A percentile compares a stretch with the other conserved stretches of the same genome.
phyloP scores from a whole-genome alignment of 495 filamentous ascomycete species.

The Polyplosphaeria fusca region DNA sequence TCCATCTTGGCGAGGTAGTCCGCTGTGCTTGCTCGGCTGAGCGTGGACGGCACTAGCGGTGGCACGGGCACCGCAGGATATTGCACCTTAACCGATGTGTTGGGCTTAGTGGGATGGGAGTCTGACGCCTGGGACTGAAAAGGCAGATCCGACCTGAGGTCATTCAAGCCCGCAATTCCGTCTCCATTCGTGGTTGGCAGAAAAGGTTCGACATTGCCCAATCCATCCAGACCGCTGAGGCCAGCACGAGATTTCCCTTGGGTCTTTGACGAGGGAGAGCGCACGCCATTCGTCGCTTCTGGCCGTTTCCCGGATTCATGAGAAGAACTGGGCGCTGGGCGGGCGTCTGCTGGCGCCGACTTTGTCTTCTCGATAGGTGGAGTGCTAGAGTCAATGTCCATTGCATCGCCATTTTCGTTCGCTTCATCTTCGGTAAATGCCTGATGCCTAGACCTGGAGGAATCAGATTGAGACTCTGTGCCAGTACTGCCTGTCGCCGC shows the following conservation, averaged over 20 bases:
- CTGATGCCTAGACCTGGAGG: slow-evolving; percentile 12
- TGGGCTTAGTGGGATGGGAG: slow-evolving; percentile 44
- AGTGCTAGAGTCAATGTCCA: slow-evolving; percentile 42
- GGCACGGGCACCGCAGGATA: slow-evolving; percentile 64
- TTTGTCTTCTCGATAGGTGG: slow-evolving; percentile 10
- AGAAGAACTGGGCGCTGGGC: background rate
- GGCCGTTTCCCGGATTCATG: no score
- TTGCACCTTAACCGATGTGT: slow-evolving; percentile 44
- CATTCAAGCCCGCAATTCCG: slow-evolving; percentile 59
- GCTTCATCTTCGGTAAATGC: slow-evolving; percentile 17
- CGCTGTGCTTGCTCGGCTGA: slow-evolving; percentile 45
- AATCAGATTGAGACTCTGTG: slow-evolving; percentile 19
- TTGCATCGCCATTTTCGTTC: slow-evolving; percentile 36
- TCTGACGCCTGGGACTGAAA: slow-evolving; percentile 64
- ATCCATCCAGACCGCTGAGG: slow-evolving; percentile 6
- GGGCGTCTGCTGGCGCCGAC: background rate
- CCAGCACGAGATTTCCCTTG: background rate
- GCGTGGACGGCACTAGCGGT: slow-evolving; percentile 44
- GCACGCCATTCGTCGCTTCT: background rate
- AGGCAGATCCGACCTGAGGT: slow-evolving; percentile 65
- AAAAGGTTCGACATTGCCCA: slow-evolving; percentile 58
- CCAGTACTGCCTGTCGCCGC: slow-evolving; percentile 5
- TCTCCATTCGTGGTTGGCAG: slow-evolving; percentile 48
- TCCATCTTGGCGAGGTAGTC: slow-evolving; percentile 62
- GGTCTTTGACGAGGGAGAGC: background rate